Conservation (phyloP, 2,329 filamentous ascomycete genomes). For the Zelopaecilomyces penicillatus region DNA sequence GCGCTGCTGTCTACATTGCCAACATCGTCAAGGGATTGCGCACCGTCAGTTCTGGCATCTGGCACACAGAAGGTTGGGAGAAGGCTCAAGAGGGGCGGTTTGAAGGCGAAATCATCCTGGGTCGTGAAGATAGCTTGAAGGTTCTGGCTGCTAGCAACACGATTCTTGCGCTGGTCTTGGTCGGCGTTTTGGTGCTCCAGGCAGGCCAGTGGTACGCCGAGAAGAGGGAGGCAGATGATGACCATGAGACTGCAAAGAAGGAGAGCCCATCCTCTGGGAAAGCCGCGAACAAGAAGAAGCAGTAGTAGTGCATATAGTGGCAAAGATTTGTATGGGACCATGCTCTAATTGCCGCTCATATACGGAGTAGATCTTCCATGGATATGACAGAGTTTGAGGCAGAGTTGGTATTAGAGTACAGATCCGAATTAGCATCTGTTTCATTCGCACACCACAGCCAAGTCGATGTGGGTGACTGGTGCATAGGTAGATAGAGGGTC, state of each 20-base stretch:
- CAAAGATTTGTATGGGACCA: neutral
- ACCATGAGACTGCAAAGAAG: conserved; percentile 49
- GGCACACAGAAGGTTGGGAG: conserved; percentile 34
- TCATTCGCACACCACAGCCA: too few species aligned
- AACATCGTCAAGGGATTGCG: conserved; percentile 95
- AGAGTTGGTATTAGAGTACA: too few species aligned
- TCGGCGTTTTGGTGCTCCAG: conserved; percentile 88
- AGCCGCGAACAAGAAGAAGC: conserved; percentile 29
- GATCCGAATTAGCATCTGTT: too few species aligned
- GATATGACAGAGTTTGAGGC: too few species aligned
- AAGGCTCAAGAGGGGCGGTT: conserved; percentile 30
- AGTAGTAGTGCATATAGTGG: conserved; percentile 12
- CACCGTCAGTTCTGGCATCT: conserved; percentile 67
- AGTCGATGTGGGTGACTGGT: too few species aligned
- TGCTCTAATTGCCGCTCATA: too few species aligned
- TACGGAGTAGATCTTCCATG: too few species aligned
- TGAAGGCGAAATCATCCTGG: conserved; percentile 60
- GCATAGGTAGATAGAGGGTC: too few species aligned
- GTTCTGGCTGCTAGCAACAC: conserved; percentile 93
- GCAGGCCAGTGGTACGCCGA: conserved; percentile 98
- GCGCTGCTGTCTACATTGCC: conserved; percentile 84
- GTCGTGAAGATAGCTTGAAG: conserved; percentile 80
- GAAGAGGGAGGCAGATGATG: conserved; percentile 79
- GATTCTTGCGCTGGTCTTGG: conserved; percentile 83
- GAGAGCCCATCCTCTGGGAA: conserved; percentile 17